Evolutionary conservation across 2,329 filamentous ascomycete genomes (phyloP), one percentile per base, ranked within the genome.

Genomic region (Colletotrichum sublineola): DNA sequence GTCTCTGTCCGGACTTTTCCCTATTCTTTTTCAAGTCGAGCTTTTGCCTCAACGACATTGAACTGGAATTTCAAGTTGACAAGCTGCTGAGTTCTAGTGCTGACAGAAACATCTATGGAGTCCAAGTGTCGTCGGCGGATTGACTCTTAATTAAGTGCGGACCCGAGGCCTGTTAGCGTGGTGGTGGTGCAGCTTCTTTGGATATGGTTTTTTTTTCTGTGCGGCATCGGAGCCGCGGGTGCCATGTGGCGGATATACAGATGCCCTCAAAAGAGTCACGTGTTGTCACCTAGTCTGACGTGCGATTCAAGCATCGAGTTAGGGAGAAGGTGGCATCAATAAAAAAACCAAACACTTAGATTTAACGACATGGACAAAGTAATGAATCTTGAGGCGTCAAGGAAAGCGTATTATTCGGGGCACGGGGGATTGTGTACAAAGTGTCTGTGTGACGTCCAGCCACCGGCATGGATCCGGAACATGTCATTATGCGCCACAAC

Each of bases 171-270:
- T 62, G 60, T 55, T 73, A 60, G 60, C 53, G 70, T 29, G 42
- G 33, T 61, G 60, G 46, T 44, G 60, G 46, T 44, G 50, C 40
- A 56, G 62, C 52, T 36, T 68, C 52, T 63, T 36, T 36, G 24
- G 40, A 73, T 42, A 70, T 29, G 62, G 56, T 5, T 44, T 73
- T 73, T 73, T 73, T 73, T 66, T 66, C 60, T 66, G 66, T 44
- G 71, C 71, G 71, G 71, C 71, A 73, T 73, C 71, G 71, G 71
- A 73, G 71, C 61, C 66, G 20, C 55, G 46, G 40, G 48, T 53
- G 36, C 48, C 68, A 57, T 48, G 55, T 48, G 48, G 58, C 68
- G 38, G 44, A 44, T 56, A 63, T 57, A 44, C 57, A 61, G 33
- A n/a, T 48, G 63, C 63, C 48, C 40, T 55, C 14, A 9, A 42